These are phyloP conservation scores for Inga oerstediana DNA, from an alignment of 306 rosid genomes.

Conservation along the genomic window DNA sequence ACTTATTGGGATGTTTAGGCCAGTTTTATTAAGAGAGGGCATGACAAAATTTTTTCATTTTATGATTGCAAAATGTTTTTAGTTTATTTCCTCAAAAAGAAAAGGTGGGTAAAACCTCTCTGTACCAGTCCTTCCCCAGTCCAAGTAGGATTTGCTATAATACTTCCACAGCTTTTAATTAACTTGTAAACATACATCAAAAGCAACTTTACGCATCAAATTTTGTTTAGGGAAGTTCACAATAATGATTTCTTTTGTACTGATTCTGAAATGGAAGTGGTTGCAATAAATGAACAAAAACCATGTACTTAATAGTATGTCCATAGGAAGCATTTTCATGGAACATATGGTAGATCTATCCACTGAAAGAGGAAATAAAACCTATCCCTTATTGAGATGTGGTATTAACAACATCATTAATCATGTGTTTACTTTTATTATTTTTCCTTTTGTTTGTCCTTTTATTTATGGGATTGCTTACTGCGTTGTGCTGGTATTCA, in stretches of 20 bases:
- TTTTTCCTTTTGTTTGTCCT: slow-evolving; percentile 9
- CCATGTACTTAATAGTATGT: not conserved
- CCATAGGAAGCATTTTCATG: not conserved
- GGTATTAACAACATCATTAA: slow-evolving; percentile 26
- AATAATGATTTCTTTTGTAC: not conserved
- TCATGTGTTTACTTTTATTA: slow-evolving; percentile 1
- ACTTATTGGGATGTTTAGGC: no score
- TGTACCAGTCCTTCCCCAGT: not conserved
- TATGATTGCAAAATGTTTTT: not conserved
- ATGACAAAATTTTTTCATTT: not conserved
- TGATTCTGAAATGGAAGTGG: not conserved
- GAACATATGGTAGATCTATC: not conserved
- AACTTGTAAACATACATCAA: not conserved
- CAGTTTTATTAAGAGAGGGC: no score
- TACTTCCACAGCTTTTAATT: not conserved
- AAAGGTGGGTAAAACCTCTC: not conserved
- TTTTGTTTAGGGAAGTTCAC: not conserved
- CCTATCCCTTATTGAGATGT: not conserved
- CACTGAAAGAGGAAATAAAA: slow-evolving; percentile 5
- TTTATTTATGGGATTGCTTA: slow-evolving; percentile 39
- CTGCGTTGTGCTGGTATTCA: slow-evolving; percentile 50
- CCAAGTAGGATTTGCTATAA: not conserved
- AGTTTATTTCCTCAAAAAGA: not conserved
- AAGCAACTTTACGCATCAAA: not conserved
- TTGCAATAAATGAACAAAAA: not conserved